These are phyloP conservation scores for Calcarisporium arbuscula DNA, from an alignment of 2,329 filamentous ascomycete species.

Conservation along the genomic window DNA sequence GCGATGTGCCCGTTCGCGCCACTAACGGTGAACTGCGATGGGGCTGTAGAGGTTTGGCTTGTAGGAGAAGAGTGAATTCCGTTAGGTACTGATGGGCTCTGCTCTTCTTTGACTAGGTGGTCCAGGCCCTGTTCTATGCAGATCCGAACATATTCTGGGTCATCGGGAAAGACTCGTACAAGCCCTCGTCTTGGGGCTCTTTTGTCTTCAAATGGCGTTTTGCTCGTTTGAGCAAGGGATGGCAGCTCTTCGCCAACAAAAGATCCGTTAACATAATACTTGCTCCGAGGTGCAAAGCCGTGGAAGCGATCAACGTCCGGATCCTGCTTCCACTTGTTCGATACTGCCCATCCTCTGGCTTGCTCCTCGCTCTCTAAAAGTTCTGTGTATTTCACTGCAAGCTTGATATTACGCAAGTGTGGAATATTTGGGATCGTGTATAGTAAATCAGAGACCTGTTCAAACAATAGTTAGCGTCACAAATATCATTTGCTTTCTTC, in stretches of 20 bases:
- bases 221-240: conserved; percentile 40
- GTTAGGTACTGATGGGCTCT: conserved; percentile 38
- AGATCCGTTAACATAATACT: conserved; percentile 52
- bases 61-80: conserved; percentile 41
- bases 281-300: conserved; percentile 49
- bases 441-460: conserved; percentile 56
- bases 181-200: conserved; percentile 50
- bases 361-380: conserved; percentile 45
- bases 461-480: neutral
- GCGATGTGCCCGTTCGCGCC: conserved; percentile 19
- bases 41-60: conserved; percentile 26
- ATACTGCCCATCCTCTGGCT: conserved; percentile 31
- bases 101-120: conserved; percentile 43
- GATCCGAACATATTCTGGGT: conserved; percentile 50
- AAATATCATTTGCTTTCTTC: too few relatives aligned
- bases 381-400: conserved; percentile 55
- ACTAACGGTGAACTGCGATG: conserved; percentile 20
- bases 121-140: conserved; percentile 52
- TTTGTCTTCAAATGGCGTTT: conserved; percentile 47
- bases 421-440: conserved; percentile 50
- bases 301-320: conserved; percentile 45
- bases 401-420: conserved; percentile 49
- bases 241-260: conserved; percentile 47
- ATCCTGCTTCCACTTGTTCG: conserved; percentile 54
- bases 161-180: conserved; percentile 44